Evolutionary conservation across 2,329 filamentous ascomycete species (phyloP).

Genomic region (Thelonectria discophora): DNA sequence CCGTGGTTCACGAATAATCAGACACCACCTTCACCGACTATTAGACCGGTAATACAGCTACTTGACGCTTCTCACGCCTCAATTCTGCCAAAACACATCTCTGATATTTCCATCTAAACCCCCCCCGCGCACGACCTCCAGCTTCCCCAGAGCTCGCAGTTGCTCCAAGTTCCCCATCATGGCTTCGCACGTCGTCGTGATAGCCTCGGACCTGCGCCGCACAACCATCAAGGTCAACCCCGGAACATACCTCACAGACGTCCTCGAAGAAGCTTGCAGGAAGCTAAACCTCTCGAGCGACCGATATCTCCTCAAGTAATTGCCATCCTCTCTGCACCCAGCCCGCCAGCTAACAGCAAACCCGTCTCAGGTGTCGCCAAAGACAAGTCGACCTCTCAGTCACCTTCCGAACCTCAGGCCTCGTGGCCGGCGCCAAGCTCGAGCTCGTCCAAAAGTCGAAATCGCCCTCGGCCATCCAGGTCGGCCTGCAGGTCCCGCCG

Average conservation of each 20-base stretch:
- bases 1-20: not conserved
- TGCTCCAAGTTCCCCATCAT: constrained; percentile 64
- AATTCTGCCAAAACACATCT: not conserved
- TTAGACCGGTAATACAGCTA: not conserved
- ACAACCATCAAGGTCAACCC: constrained; percentile 85
- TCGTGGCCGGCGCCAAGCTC: constrained; percentile 86
- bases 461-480: constrained; percentile 83
- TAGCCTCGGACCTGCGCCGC: constrained; percentile 80
- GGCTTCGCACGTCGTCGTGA: constrained; percentile 88
- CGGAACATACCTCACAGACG: constrained; percentile 81
- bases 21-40: not conserved
- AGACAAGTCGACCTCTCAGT: constrained; percentile 87
- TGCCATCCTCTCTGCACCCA: constrained; percentile 23
- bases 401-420: constrained; percentile 82
- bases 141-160: constrained; percentile 11
- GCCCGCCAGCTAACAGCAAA: not conserved
- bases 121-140: constrained; percentile 1
- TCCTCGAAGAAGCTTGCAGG: constrained; percentile 85
- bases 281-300: constrained; percentile 79
- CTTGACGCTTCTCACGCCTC: not conserved
- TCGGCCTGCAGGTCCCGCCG: constrained; percentile 86
- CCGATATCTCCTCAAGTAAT: constrained; percentile 82
- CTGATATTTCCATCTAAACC: not conserved
- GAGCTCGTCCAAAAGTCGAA: constrained; percentile 89
- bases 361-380: constrained; percentile 73